Evolutionary conservation across 2,329 filamentous ascomycete species (phyloP).

Genomic region (Colletotrichum coccodes): DNA sequence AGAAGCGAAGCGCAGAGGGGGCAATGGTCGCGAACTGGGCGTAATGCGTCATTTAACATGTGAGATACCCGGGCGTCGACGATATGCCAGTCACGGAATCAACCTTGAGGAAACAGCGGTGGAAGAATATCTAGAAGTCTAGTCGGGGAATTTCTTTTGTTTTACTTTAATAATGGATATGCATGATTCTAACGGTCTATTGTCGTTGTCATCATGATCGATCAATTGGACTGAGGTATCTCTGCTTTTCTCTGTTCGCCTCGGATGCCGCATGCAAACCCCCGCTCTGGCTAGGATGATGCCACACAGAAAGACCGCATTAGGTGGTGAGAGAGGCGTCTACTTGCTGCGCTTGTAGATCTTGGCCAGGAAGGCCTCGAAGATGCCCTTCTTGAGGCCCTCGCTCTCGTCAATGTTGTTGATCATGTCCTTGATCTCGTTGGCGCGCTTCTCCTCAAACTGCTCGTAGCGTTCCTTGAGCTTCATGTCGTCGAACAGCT

Average conservation of each 20-base stretch:
- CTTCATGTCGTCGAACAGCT: constrained; percentile 85
- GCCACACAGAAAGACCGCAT: constrained; percentile 2
- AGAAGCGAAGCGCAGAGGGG: background rate
- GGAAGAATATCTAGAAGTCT: background rate
- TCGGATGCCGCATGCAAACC: background rate
- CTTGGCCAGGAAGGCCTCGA: constrained; percentile 91
- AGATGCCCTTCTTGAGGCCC: constrained; percentile 90
- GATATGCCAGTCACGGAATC: constrained; percentile 4
- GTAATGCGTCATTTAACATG: constrained; percentile 23
- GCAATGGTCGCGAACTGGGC: constrained; percentile 8
- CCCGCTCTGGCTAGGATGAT: background rate
- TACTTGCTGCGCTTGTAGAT: constrained; percentile 99
- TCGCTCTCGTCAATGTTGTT: constrained; percentile 83
- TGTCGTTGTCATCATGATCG: constrained; percentile 22
- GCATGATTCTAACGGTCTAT: constrained; percentile 29
- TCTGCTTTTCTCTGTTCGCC: constrained; percentile 5
- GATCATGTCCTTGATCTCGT: constrained; percentile 82
- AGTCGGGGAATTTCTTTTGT: constrained; percentile 18
- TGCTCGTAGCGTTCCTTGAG: constrained; percentile 85
- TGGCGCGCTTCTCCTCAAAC: constrained; percentile 89
- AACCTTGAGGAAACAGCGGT: background rate
- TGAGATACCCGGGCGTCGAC: constrained; percentile 31
- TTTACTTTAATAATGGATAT: constrained; percentile 21
- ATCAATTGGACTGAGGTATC: constrained; percentile 27
- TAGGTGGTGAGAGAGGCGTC: constrained; percentile 25